Evolutionary conservation across 75 land plant genomes (phyloP), one percentile per base, ranked within the genome.

Genomic region (Sequoiadendron giganteum): DNA sequence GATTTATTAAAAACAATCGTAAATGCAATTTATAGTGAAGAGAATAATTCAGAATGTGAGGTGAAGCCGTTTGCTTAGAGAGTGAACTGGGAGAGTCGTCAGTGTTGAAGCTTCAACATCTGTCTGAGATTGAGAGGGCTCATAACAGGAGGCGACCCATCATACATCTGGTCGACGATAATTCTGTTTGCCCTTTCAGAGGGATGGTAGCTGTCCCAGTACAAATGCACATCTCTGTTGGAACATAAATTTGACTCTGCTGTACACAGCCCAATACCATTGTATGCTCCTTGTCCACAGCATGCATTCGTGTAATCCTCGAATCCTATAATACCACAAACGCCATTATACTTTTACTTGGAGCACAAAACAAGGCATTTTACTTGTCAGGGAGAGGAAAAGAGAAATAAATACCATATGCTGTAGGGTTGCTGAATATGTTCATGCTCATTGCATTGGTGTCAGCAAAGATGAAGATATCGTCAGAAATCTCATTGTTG

Each of bases 191-290:
- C 86, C 58, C 30, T 81, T n/a, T 91, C 82, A 30, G 88, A 83
- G 56, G 92, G 92, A 87, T 91, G 92, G 72, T 86, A 91, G 5
- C 40, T 83, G 87, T 91, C 92, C 92, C 92, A 91, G 14, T 70
- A 91, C 25, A 91, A 10, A 84, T 91, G 39, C 10, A 18, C 34
- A 19, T 38, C 65, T 7, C 90, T 47, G 30, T 89, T 58, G 18
- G 56, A n/a, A 76, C 92, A 91, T 55, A 85, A 19, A 38, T 39
- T 34, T n/a, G 83, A 84, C 54, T 83, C n/a, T 5, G 65, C 42
- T 25, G 70, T 47, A 47, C 92, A 91, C 1, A 55, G 56, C 10
- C 89, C 76, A 21, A 85, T 13, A 2, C 90, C 92, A 48, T 86
- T 90, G 28, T 81, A 89, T 42, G 45, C 40, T n/a, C 92, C 92